These are phyloP conservation scores for Puccinia polysora DNA, from an alignment of 1,284 basidiomycete genomes.

Conservation along the genomic window DNA sequence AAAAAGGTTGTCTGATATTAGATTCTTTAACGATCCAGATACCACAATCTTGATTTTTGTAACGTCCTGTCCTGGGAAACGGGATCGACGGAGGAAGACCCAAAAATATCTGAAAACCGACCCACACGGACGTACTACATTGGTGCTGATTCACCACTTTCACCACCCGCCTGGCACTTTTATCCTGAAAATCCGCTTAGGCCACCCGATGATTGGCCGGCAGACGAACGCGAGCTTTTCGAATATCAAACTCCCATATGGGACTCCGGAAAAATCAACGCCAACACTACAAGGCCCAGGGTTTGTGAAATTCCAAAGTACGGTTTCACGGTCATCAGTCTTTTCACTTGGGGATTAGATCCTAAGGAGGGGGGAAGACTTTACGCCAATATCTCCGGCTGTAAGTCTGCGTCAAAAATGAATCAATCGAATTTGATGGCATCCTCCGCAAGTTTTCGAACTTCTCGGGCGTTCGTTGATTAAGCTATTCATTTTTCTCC, in stretches of 20 bases:
- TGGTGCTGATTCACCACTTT: constrained; percentile 21
- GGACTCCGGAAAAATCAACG: constrained; percentile 33
- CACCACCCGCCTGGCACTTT: constrained; percentile 19
- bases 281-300: constrained; percentile 20
- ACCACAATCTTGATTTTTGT: constrained; percentile 36
- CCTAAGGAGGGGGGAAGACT: constrained; percentile 27
- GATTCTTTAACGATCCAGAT: not conserved
- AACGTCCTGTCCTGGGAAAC: constrained; percentile 24
- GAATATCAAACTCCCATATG: constrained; percentile 20
- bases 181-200: constrained; percentile 7
- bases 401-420: constrained; percentile 10
- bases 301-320: constrained; percentile 18
- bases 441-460: not conserved
- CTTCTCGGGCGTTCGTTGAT: not conserved
- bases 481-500: too few relatives aligned
- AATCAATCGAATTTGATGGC: too few relatives aligned
- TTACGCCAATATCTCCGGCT: constrained; percentile 33
- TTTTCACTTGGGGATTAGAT: constrained; percentile 23
- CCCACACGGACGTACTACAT: constrained; percentile 28
- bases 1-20: not conserved
- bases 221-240: constrained; percentile 19
- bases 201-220: constrained; percentile 7
- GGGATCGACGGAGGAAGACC: constrained; percentile 6
- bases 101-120: not conserved
- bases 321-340: constrained; percentile 18